Base-by-base conservation (phyloP, 148 eudicot genomes). In the Vaccinium corymbosum region DNA sequence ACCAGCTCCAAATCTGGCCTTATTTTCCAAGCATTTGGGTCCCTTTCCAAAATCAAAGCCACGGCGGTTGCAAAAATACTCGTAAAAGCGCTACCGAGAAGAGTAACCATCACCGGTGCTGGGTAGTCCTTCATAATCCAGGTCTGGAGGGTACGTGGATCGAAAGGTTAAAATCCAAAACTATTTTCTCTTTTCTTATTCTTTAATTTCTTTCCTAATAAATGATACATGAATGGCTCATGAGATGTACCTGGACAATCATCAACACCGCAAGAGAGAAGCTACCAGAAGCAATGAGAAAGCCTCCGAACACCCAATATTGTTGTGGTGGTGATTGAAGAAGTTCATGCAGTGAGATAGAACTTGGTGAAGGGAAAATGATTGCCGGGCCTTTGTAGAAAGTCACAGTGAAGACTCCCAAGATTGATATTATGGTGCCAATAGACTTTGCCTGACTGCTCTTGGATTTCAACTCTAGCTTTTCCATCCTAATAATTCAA, bases 281-380 rank as follows among this genome's bases (percentile, higher is more conserved):
- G 85, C 86, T 71, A 35, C 87, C 83, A 48, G 82, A 50, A n/a
- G 88, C 86, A 22, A 87, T 84, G 79, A 89, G 84, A 61, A 89
- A 73, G 16, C 86, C 91, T 42, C 92, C 92, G 6, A 89, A 3
- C 66, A 82, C 85, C 92, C 92, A 90, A 56, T 89, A 84, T 38
- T 81, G 75, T 66, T 87, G 71, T 0, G 46, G 38, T 5, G 48
- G 32, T 3, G 49, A 29, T 25, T 16, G 62, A 50, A 72, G 14
- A 79, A 19, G 2, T 10, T 80, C 42, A 29, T 56, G 80, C n/a
- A 46, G 68, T 38, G 80, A 61, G 20, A 48, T 10, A 55, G 76
- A 68, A 16, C 62, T 17, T 0, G 86, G 73, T 11, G 87, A n/a
- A 35, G 49, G 52, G 62, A 87, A 85, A 17, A 82, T 8, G 78